A percentile compares a stretch with the other conserved stretches of the same genome.
Conservation (phyloP, 2,329 filamentous ascomycete species). For the Cyphellophora europaea region DNA sequence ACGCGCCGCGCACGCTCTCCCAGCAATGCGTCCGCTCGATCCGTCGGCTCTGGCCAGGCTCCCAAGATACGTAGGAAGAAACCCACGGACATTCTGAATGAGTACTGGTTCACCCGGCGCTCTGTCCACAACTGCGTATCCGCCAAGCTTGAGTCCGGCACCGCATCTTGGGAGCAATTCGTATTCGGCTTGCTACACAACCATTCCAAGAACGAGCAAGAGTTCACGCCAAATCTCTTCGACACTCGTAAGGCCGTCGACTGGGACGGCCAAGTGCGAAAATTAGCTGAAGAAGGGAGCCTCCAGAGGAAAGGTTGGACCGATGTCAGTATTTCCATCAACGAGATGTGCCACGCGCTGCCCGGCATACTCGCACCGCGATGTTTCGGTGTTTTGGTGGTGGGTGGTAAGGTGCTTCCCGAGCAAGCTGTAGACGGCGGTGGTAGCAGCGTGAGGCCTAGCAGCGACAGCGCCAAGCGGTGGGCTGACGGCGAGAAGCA, state of each 20-base stretch:
- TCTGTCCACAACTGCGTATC: constrained; percentile 24
- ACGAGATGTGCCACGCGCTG: constrained; percentile 24
- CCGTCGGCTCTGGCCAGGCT: neutral
- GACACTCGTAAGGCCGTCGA: constrained; percentile 20
- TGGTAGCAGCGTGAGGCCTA: neutral
- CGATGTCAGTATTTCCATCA: constrained; percentile 13
- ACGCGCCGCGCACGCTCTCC: neutral
- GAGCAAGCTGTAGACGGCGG: neutral
- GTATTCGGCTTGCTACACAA: constrained; percentile 25
- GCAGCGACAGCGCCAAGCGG: neutral
- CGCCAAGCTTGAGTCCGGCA: constrained; percentile 21
- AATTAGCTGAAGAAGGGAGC: constrained; percentile 5
- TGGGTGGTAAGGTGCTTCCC: constrained; percentile 14
- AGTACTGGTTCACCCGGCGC: constrained; percentile 33
- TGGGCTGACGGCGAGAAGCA: constrained; percentile 8
- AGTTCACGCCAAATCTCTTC: constrained; percentile 29
- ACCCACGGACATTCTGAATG: constrained; percentile 6
- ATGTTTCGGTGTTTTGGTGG: constrained; percentile 23
- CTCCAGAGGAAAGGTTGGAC: neutral
- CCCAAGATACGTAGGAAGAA: neutral
- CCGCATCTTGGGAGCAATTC: constrained; percentile 30
- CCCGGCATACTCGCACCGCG: constrained; percentile 19
- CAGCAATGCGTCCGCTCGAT: too few relatives aligned
- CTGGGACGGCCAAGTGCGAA: constrained; percentile 18
- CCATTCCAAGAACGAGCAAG: constrained; percentile 31